Base-by-base conservation (phyloP, 345 rosid genomes). In the Moricandia moricandioides region DNA sequence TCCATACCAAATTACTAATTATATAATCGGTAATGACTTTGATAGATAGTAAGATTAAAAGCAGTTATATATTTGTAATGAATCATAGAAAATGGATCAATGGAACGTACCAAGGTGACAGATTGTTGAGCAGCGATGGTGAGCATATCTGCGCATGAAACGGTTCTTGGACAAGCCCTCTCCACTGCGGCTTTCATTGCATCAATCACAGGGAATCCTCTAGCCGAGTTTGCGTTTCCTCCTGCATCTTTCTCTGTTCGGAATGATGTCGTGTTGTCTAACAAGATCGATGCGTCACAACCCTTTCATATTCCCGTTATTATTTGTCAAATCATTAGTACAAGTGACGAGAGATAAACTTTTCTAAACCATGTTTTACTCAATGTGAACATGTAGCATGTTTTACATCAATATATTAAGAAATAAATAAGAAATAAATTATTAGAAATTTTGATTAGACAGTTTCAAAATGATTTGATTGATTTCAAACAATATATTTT, bases 121-220 rank as follows among this genome's bases (percentile, higher is more conserved):
- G 91, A 88, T 30, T 90, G 92, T 30, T 86, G 88, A 70, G 96
- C 91, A 5, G 86, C 87, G 7, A 88, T 84, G 4, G 92, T 80
- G 18, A 90, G 79, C 24, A 89, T 80, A 39, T 88, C 92, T 11
- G 91, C 91, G 65, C 93, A 90, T 12, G 96, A 87, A 37, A 90
- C 90, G 7, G 79, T 83, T 0, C 84, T 77, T 3, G 89, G 85
- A 33, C 96, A 88, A 0, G 79, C 71, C 40, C 66, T 82, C 62
- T 88, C 93, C 4, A 88, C 83, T 16, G 82, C 88, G 0, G 77
- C 57, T 62, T 90, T 88, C 31, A 88, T 88, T 31, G 56, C 58
- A 65, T 90, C 96, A 31, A 90, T 85, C 59, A 86, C 91, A 12
- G 81, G 85, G 7, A 84, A 88, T 24, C 91, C 92, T 17, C 96